Evolutionary conservation across 257 asterid species (phyloP), one percentile per base, ranked within the genome.

Genomic region (Misopates orontium): DNA sequence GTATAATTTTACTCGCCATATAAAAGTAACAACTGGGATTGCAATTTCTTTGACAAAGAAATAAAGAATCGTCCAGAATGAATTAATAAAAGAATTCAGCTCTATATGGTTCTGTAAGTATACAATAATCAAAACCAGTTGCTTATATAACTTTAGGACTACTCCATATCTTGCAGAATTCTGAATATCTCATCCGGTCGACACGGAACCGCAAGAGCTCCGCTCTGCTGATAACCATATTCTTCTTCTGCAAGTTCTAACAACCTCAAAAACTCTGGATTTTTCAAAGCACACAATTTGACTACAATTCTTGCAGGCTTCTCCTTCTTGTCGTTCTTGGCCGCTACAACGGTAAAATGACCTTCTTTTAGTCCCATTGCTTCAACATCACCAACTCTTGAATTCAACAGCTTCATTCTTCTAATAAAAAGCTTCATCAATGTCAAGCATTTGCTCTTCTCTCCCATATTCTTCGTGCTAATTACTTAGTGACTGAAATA

Each of bases 241-340:
- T 79, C 79, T 20, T 75, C 79, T 22, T 79, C 79, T 0, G 84
- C 84, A 55, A 75, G 19, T 19, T 79, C 44, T 28, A 79, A 62
- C 77, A 79, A 40, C 77, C 66, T 66, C 60, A 79, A 67, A 68
- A 79, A 75, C 5, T 54, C 47, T 0, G 81, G 84, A 18, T 79
- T 74, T 22, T 75, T 62, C 0, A 79, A 62, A 22, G 73, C 71
- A 28, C 79, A 66, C 60, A 79, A 45, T 14, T 66, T 78, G 49
- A 69, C 77, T 8, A 72, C 77, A 25, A 79, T 72, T 74, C 84
- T 69, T 7, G 60, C 58, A 7, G 77, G 71, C 81, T 72, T 61
- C 51, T 56, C 77, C n/a, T 49, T 58, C 28, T 60, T 31, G 11
- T 8, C 7, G n/a, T 65, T 72, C 49, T 65, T 71, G 3, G 44